Percentiles rank a stretch among this genome's conserved stretches.
Conservation (phyloP, 129 eudicot genomes). For the Deinandra increscens region DNA sequence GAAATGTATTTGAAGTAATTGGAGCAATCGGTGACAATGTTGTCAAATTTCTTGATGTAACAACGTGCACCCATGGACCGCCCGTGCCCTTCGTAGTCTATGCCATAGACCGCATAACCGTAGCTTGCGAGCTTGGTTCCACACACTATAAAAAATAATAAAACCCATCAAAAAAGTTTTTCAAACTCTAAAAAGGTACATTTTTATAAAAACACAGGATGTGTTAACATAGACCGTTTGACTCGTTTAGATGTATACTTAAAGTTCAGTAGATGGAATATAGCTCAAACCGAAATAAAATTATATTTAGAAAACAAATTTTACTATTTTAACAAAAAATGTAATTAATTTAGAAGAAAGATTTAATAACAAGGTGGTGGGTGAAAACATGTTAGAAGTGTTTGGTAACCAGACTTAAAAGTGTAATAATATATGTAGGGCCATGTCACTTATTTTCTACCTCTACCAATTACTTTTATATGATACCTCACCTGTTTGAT, state of each 20-base stretch:
- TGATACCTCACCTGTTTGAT: constrained; percentile 40
- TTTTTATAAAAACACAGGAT: too few species aligned
- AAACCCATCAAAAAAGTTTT: too few species aligned
- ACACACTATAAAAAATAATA: constrained; percentile 40
- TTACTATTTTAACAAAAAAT: not conserved
- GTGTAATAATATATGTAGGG: constrained; percentile 33
- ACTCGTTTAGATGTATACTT: not conserved
- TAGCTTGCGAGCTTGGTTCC: constrained; percentile 80
- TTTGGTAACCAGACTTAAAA: constrained; percentile 34
- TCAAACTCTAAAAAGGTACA: too few species aligned
- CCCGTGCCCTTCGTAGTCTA: constrained; percentile 98
- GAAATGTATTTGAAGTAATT: constrained; percentile 69
- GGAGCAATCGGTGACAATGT: constrained; percentile 76
- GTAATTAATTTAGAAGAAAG: not conserved
- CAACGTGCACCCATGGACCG: constrained; percentile 92
- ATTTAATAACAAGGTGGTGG: constrained; percentile 14
- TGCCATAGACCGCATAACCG: constrained; percentile 84
- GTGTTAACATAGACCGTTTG: not conserved
- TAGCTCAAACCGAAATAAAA: not conserved
- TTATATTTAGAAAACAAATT: not conserved
- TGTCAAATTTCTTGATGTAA: constrained; percentile 82
- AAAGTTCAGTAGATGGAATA: not conserved
- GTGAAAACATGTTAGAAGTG: constrained; percentile 29
- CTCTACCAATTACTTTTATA: constrained; percentile 31
- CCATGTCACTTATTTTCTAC: constrained; percentile 27